Conservation (phyloP, 768 basidiomycete genomes). For the Suillus cothurnatus region DNA sequence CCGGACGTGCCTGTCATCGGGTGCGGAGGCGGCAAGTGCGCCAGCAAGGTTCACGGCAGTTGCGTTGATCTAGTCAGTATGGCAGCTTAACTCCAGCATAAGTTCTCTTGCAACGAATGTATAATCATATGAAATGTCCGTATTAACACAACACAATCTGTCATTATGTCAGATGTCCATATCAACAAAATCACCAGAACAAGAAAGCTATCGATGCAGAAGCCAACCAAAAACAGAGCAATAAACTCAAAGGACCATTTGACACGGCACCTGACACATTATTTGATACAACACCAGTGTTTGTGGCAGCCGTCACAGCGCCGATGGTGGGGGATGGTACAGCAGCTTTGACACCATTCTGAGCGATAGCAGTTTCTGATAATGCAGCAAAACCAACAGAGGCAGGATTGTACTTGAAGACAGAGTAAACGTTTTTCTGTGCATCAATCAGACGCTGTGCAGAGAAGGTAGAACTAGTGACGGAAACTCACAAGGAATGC, state of each 20-base stretch:
- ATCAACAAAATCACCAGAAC: background rate
- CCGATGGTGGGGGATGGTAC: conserved; percentile 5
- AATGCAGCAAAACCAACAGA: conserved; percentile 53
- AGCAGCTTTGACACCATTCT: conserved; percentile 23
- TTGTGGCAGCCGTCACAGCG: background rate
- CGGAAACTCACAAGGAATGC: conserved; percentile 61
- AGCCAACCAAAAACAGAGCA: conserved; percentile 8
- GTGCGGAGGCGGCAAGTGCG: too few relatives aligned
- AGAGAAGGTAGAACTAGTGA: background rate
- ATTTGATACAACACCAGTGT: background rate
- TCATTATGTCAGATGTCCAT: background rate
- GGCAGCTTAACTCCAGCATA: background rate
- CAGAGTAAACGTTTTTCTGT: conserved; percentile 57
- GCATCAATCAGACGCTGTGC: conserved; percentile 7
- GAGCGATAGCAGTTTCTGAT: conserved; percentile 30
- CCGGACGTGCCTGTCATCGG: too few relatives aligned
- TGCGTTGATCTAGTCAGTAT: too few relatives aligned
- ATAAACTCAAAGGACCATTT: conserved; percentile 6
- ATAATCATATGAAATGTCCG: background rate
- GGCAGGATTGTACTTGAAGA: conserved; percentile 8
- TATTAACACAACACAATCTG: background rate
- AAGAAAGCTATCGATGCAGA: background rate
- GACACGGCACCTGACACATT: background rate
- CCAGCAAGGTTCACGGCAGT: too few relatives aligned
- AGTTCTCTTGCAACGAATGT: conserved; percentile 7